Evolutionary conservation across 495 filamentous ascomycete genomes (phyloP), one percentile per base, ranked within the genome.

Genomic region (Cenococcum geophilum): DNA sequence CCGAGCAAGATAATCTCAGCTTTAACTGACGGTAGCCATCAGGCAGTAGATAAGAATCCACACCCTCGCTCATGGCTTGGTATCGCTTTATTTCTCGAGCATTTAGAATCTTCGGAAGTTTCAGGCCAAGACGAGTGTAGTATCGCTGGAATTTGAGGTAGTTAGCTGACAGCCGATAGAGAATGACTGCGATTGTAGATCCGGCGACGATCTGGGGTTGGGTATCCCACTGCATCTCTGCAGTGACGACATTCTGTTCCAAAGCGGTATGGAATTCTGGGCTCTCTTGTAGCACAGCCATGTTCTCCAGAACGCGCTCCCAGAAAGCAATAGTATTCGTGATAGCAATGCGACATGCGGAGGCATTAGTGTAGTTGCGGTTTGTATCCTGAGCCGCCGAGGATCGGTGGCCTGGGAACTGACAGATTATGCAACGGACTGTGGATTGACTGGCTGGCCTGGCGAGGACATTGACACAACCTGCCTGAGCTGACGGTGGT

Each of bases 81-180:
- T 45, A 45, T 18, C 40, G 40, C 11, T 45, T 14, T 45, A 45
- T 45, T 1, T 45, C 40, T 1, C 11, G 14, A 45, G 12, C 23
- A n/a, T n/a, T 16, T 34, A 63, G 22, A 11, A 63, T 35, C 8
- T 49, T 14, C 1, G 22, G 9, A 14, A 40, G 18, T 50, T 63
- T 63, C 1, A 49, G 55, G 4, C 49, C 27, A 20, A 65, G 48
- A 23, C 58, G 18, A 4, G 42, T 14, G 51, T 18, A 65, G 36
- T 42, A 56, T 20, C 25, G 32, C 45, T 40, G 42, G 23, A 65
- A 61, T 36, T 61, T 60, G 51, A 65, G 57, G 14, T 61, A 65
- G 35, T 57, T 61, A 20, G 42, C 14, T 37, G 53, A 52, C n/a
- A 65, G 35, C 0, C 52, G 40, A 32, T 53, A 20, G 27, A 60